A percentile compares a stretch with the other conserved stretches of the same genome.
Conservation (phyloP, 495 filamentous ascomycete genomes). For the Daldinia grandis region DNA sequence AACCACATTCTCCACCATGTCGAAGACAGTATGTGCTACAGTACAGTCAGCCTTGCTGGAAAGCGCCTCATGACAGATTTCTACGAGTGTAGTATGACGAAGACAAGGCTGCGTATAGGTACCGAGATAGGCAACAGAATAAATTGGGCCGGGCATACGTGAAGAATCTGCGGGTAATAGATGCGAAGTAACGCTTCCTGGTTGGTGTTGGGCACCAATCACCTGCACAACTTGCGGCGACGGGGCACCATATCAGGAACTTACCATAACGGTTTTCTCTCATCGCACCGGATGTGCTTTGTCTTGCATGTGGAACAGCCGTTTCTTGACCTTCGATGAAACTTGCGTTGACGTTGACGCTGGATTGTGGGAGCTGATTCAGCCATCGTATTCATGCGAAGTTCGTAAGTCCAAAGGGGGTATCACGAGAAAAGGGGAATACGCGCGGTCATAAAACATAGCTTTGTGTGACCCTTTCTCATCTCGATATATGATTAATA, state of each 20-base stretch:
- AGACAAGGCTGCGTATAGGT: slow-evolving; percentile 2
- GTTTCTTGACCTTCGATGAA: slow-evolving; percentile 46
- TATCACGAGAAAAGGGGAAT: slow-evolving; percentile 10
- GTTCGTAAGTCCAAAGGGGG: slow-evolving; percentile 6
- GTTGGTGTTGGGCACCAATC: slow-evolving; percentile 36
- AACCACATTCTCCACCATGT: slow-evolving; percentile 46
- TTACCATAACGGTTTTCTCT: slow-evolving; percentile 49
- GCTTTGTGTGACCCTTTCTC: slow-evolving; percentile 13
- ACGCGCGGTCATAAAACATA: slow-evolving; percentile 7
- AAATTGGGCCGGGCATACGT: slow-evolving; percentile 6
- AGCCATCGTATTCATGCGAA: slow-evolving; percentile 27
- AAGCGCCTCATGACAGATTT: not conserved
- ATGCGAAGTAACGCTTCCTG: slow-evolving; percentile 9
- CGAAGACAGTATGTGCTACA: slow-evolving; percentile 47
- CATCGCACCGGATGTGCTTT: slow-evolving; percentile 49
- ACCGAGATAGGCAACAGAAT: slow-evolving; percentile 14
- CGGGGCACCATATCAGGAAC: slow-evolving; percentile 26
- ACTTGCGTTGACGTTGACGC: slow-evolving; percentile 44
- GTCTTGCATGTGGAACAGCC: slow-evolving; percentile 46
- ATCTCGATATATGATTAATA: slow-evolving; percentile 30
- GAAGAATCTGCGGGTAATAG: slow-evolving; percentile 13
- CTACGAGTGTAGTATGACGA: not conserved
- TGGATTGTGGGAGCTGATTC: slow-evolving; percentile 32
- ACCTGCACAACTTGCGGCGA: slow-evolving; percentile 17
- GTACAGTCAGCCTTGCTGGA: slow-evolving; percentile 30